Evolutionary conservation across 2,329 filamentous ascomycete genomes (phyloP).

Genomic region (Clonostachys byssicola): DNA sequence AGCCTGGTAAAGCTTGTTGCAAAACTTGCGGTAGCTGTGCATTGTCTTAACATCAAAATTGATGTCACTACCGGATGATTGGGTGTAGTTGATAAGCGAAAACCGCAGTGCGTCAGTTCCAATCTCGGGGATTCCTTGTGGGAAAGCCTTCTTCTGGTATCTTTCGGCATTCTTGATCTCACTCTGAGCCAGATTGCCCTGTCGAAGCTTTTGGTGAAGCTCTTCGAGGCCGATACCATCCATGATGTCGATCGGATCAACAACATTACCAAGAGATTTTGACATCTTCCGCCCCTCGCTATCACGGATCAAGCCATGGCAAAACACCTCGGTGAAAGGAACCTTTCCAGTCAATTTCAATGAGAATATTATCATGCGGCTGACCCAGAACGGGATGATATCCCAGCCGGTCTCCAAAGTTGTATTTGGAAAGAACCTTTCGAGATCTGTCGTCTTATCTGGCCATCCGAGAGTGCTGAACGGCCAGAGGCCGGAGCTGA

Average conservation of each 20-base stretch:
- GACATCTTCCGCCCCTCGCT: constrained; percentile 96
- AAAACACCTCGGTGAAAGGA: constrained; percentile 96
- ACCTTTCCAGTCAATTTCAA: constrained; percentile 88
- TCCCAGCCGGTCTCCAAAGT: constrained; percentile 96
- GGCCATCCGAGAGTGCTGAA: constrained; percentile 95
- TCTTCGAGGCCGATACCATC: constrained; percentile 74
- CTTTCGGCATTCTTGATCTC: constrained; percentile 83
- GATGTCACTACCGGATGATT: constrained; percentile 62
- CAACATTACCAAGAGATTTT: constrained; percentile 91
- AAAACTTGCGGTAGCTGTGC: constrained; percentile 90
- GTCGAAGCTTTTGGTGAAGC: constrained; percentile 75
- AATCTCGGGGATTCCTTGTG: constrained; percentile 89
- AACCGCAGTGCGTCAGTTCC: constrained; percentile 91
- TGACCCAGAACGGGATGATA: constrained; percentile 89
- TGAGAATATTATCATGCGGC: constrained; percentile 90
- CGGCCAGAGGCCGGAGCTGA: constrained; percentile 90
- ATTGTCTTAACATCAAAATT: constrained; percentile 90
- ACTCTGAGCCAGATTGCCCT: constrained; percentile 78
- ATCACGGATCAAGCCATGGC: constrained; percentile 87
- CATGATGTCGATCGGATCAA: constrained; percentile 93
- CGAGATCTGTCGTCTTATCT: constrained; percentile 67
- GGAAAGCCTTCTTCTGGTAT: constrained; percentile 92
- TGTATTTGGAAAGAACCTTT: constrained; percentile 81
- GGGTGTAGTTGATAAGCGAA: constrained; percentile 61
- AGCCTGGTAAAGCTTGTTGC: constrained; percentile 94